These are phyloP conservation scores for Lanmaoa pseudosensibilis DNA, from an alignment of 768 basidiomycete species.

Conservation along the genomic window DNA sequence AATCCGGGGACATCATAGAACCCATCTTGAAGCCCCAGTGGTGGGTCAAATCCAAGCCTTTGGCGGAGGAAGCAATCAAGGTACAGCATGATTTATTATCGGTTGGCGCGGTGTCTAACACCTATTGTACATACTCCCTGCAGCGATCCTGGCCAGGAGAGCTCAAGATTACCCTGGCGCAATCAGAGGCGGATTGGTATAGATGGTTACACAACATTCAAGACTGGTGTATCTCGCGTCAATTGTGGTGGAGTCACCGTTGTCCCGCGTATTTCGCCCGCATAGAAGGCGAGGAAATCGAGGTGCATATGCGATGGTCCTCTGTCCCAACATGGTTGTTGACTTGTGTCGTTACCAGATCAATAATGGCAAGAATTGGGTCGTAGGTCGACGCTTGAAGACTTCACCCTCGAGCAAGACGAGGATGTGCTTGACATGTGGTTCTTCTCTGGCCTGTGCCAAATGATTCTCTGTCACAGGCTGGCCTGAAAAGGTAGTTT, in stretches of 20 bases:
- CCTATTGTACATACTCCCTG: neutral
- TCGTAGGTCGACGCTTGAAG: constrained; percentile 79
- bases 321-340: neutral
- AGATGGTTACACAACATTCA: constrained; percentile 94
- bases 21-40: constrained; percentile 95
- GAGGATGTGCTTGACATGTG: constrained; percentile 98
- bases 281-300: constrained; percentile 72
- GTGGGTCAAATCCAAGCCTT: constrained; percentile 94
- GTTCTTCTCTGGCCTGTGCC: constrained; percentile 98
- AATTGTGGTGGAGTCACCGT: constrained; percentile 99
- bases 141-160: constrained; percentile 91
- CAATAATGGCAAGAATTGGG: constrained; percentile 85
- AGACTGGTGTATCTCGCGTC: constrained; percentile 99
- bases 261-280: constrained; percentile 92
- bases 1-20: constrained; percentile 97
- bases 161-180: constrained; percentile 76
- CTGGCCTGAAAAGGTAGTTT: constrained; percentile 86
- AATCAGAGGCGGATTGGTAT: constrained; percentile 92
- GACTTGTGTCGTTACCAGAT: constrained; percentile 38
- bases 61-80: constrained; percentile 88
- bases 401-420: constrained; percentile 88
- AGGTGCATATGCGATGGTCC: constrained; percentile 44
- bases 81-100: constrained; percentile 38
- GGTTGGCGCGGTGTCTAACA: neutral
- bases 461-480: constrained; percentile 95